phyloP scores from a whole-genome alignment of 495 filamentous ascomycete species.

The Cercophora sp. region DNA sequence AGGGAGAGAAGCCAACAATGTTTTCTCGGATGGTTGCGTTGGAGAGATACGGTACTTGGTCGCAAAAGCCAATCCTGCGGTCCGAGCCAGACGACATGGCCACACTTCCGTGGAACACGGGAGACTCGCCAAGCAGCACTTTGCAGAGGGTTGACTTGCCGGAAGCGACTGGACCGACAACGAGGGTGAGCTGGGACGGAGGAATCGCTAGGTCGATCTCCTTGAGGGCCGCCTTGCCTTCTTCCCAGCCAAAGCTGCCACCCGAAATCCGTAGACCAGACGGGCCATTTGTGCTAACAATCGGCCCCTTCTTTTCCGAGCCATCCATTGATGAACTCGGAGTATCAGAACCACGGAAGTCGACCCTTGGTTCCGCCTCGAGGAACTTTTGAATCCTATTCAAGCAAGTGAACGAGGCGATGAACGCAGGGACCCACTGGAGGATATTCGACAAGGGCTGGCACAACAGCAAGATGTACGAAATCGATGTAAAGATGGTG shows the following conservation, averaged over 20 bases:
- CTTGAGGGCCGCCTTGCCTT: slow-evolving; percentile 30
- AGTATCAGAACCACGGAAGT: slow-evolving; percentile 13
- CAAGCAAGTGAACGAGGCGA: slow-evolving; percentile 55
- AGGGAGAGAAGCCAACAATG: slow-evolving; percentile 33
- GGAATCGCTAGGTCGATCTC: slow-evolving; percentile 36
- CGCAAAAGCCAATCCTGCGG: slow-evolving; percentile 36
- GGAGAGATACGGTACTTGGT: slow-evolving; percentile 40
- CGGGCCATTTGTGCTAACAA: background rate
- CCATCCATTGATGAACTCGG: background rate
- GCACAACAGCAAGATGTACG: slow-evolving; percentile 58
- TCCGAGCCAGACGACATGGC: background rate
- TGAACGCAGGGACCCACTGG: slow-evolving; percentile 49
- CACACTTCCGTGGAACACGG: slow-evolving; percentile 27
- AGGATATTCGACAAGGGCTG: slow-evolving; percentile 55
- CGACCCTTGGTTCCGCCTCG: slow-evolving; percentile 14
- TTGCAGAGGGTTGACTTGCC: slow-evolving; percentile 43
- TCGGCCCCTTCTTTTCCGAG: slow-evolving; percentile 18
- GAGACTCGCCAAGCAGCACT: slow-evolving; percentile 30
- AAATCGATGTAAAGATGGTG: slow-evolving; percentile 56
- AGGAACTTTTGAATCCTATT: slow-evolving; percentile 47
- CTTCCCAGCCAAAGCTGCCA: slow-evolving; percentile 41
- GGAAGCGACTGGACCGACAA: slow-evolving; percentile 40
- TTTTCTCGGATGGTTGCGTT: slow-evolving; percentile 41
- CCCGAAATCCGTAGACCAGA: slow-evolving; percentile 9
- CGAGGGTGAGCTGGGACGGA: slow-evolving; percentile 26